A percentile compares a stretch with the other conserved stretches of the same genome.
These are phyloP conservation scores for Apiospora saccharicola DNA, from an alignment of 2,329 filamentous ascomycete species.

Conservation along the genomic window DNA sequence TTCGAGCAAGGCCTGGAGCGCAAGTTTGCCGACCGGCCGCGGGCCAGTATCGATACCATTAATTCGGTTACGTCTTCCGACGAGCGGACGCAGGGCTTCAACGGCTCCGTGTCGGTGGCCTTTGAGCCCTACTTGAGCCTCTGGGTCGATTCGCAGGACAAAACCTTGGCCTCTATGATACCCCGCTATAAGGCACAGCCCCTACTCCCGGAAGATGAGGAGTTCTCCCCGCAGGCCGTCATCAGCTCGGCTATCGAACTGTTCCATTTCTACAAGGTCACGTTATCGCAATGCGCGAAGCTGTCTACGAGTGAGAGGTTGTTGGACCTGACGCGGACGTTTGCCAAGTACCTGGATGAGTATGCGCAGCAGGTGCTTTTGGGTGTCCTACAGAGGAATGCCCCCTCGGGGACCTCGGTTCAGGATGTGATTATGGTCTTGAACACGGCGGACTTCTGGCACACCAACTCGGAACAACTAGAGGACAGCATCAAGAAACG, in stretches of 20 bases:
- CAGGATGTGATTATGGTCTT: slow-evolving; percentile 86
- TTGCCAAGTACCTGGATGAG: slow-evolving; percentile 93
- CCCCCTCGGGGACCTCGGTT: slow-evolving; percentile 59
- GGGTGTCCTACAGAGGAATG: slow-evolving; percentile 68
- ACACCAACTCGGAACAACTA: slow-evolving; percentile 88
- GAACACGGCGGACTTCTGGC: slow-evolving; percentile 98
- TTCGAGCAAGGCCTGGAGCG: slow-evolving; percentile 93
- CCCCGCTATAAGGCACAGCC: slow-evolving; percentile 86
- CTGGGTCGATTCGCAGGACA: slow-evolving; percentile 97
- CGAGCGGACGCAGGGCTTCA: slow-evolving; percentile 79
- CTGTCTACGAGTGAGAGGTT: slow-evolving; percentile 89
- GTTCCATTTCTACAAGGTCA: slow-evolving; percentile 95
- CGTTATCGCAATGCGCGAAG: slow-evolving; percentile 93
- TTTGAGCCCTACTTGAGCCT: slow-evolving; percentile 97
- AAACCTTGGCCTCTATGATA: slow-evolving; percentile 82
- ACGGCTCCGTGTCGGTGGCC: slow-evolving; percentile 91
- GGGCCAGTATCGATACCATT: slow-evolving; percentile 89
- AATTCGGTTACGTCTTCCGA: slow-evolving; percentile 67
- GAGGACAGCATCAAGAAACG: slow-evolving; percentile 94
- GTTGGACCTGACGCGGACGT: slow-evolving; percentile 81
- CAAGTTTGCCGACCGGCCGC: slow-evolving; percentile 76
- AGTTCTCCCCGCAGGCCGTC: slow-evolving; percentile 89
- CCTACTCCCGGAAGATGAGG: slow-evolving; percentile 82
- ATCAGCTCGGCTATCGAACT: slow-evolving; percentile 94
- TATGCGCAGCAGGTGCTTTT: slow-evolving; percentile 94